Percentiles rank a stretch among this genome's conserved stretches.
Conservation (phyloP, 805 yeast genomes). For the Kazachstania kunashirensis region DNA sequence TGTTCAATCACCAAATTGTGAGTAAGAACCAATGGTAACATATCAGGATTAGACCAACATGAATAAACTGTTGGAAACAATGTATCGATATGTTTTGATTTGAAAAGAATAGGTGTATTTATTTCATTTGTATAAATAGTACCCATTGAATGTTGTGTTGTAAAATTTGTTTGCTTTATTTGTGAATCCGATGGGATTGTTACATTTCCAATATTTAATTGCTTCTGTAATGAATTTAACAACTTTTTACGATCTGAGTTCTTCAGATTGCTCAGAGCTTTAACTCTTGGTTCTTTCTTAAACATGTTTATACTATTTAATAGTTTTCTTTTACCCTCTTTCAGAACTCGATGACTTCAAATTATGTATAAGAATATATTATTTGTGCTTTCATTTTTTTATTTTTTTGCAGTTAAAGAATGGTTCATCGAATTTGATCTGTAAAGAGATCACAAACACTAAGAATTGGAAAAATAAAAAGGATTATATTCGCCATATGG, state of each 20-base stretch:
- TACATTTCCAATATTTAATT: conserved; percentile 31
- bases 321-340: no score
- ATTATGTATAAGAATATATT: no score
- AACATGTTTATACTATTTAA: conserved; percentile 21
- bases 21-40: conserved; percentile 61
- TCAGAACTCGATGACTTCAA: no score
- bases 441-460: no score
- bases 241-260: conserved; percentile 59
- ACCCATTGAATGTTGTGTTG: conserved; percentile 46
- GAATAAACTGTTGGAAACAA: conserved; percentile 65
- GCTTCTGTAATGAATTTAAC: conserved; percentile 33
- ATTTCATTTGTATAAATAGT: conserved; percentile 51
- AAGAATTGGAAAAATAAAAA: no score
- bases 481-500: no score
- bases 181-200: conserved; percentile 17
- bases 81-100: conserved; percentile 41
- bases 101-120: conserved; percentile 67
- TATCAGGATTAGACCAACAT: conserved; percentile 56
- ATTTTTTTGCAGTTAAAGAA: no score
- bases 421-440: no score
- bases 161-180: conserved; percentile 58
- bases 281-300: conserved; percentile 38
- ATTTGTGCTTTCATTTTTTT: no score
- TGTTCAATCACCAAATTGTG: conserved; percentile 60
- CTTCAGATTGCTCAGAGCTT: conserved; percentile 71